Conservation (phyloP, 106 monocot genomes). For the Phalaenopsis aphrodite region DNA sequence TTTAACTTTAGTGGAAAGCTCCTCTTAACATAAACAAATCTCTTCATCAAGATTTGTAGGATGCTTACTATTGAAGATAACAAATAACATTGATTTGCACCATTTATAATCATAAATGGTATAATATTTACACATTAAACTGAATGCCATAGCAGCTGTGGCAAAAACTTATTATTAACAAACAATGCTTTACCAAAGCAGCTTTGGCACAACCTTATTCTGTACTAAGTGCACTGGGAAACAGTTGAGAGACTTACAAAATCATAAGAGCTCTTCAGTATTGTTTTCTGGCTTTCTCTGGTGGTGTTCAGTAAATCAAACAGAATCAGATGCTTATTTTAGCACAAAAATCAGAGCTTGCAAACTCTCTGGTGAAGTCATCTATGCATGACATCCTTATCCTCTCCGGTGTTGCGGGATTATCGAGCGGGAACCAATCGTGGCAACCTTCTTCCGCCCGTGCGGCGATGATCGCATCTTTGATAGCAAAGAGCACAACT, state of each 20-base stretch:
- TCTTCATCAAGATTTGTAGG: no score
- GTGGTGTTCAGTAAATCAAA: not conserved
- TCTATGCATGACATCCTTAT: slow-evolving; percentile 96
- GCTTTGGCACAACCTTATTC: no score
- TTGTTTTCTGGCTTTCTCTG: not conserved
- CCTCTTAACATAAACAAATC: no score
- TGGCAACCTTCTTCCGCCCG: slow-evolving; percentile 62
- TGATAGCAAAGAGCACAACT: slow-evolving; percentile 79
- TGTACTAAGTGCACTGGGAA: no score
- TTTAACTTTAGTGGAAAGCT: no score
- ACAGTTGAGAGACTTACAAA: not conserved
- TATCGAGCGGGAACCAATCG: slow-evolving; percentile 89
- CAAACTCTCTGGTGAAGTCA: slow-evolving; percentile 62
- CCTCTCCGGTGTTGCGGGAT: slow-evolving; percentile 88
- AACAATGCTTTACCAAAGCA: not conserved
- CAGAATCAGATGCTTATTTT: slow-evolving; percentile 71
- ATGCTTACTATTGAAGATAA: no score
- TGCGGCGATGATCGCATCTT: slow-evolving; percentile 75
- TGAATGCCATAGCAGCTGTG: no score
- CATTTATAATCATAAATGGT: no score
- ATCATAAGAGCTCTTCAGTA: slow-evolving; percentile 1
- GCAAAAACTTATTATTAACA: no score
- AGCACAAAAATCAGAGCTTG: slow-evolving; percentile 36
- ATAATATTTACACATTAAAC: no score
- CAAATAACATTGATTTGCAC: no score